A percentile compares a stretch with the other conserved stretches of the same genome.
phyloP scores from a whole-genome alignment of 2,329 filamentous ascomycete species.

The Claviceps citrina region DNA sequence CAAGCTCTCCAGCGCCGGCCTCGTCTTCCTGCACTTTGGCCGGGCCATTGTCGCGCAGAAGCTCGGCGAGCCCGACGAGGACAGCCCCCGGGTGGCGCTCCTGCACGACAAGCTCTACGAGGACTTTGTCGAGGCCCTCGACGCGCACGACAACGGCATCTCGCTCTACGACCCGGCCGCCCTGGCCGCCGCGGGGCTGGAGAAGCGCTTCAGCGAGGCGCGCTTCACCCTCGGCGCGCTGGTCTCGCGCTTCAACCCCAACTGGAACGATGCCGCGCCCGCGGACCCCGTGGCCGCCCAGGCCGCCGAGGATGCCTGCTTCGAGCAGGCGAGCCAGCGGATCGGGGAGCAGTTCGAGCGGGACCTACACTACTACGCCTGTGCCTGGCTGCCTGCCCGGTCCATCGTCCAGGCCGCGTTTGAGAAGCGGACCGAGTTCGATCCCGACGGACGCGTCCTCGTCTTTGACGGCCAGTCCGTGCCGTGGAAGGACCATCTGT shows the following conservation, averaged over 20 bases:
- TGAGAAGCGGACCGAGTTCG: slow-evolving; percentile 47
- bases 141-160: slow-evolving; percentile 96
- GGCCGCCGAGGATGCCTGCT: slow-evolving; percentile 64
- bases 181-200: slow-evolving; percentile 52
- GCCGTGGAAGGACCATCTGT: slow-evolving; percentile 95
- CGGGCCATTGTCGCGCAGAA: slow-evolving; percentile 57
- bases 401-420: slow-evolving; percentile 65
- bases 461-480: slow-evolving; percentile 64
- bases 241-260: slow-evolving; percentile 64
- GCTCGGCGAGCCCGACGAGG: slow-evolving; percentile 33
- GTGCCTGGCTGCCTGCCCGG: slow-evolving; percentile 77
- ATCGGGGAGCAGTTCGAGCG: slow-evolving; percentile 81
- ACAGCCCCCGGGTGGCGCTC: slow-evolving; percentile 52
- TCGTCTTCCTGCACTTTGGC: slow-evolving; percentile 94
- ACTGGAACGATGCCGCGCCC: slow-evolving; percentile 54
- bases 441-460: slow-evolving; percentile 63
- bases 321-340: slow-evolving; percentile 59
- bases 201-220: slow-evolving; percentile 71
- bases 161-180: slow-evolving; percentile 60
- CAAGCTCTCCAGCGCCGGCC: slow-evolving; percentile 82
- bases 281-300: slow-evolving; percentile 42
- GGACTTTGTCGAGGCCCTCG: slow-evolving; percentile 86
- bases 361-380: slow-evolving; percentile 60
- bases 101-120: slow-evolving; percentile 84
- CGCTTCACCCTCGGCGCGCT: slow-evolving; percentile 75